A percentile compares a stretch with the other conserved stretches of the same genome.
These are phyloP conservation scores for Davidsoniella neocaledoniae DNA, from an alignment of 2,329 filamentous ascomycete genomes.

Conservation along the genomic window DNA sequence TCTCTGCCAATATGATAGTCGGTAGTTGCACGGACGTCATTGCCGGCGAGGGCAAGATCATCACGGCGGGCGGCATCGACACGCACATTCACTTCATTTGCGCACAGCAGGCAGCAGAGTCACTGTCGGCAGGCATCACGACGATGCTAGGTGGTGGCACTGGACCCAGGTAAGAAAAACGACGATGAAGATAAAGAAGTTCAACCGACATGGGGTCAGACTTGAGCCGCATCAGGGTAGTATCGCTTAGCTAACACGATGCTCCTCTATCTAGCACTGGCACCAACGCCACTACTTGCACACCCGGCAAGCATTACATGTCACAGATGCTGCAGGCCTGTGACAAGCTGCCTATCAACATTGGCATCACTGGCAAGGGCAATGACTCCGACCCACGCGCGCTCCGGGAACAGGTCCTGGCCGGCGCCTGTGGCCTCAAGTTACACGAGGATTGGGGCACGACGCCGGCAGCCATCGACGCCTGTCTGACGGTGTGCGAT, in stretches of 20 bases:
- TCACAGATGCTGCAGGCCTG: conserved; percentile 79
- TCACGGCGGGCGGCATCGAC: conserved; percentile 82
- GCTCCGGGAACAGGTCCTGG: conserved; percentile 62
- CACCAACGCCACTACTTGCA: conserved; percentile 85
- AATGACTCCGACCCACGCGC: conserved; percentile 60
- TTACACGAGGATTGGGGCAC: conserved; percentile 93
- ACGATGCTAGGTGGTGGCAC: conserved; percentile 84
- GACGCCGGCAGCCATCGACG: conserved; percentile 81
- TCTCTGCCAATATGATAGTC: conserved; percentile 61
- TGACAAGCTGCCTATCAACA: conserved; percentile 67
- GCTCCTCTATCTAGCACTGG: conserved; percentile 43
- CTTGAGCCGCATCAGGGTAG: too few relatives aligned
- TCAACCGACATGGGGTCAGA: too few relatives aligned
- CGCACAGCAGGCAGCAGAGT: conserved; percentile 75
- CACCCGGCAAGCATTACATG: conserved; percentile 68
- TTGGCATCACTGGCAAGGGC: conserved; percentile 85
- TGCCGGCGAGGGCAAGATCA: conserved; percentile 74
- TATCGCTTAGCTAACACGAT: conserved; percentile 14
- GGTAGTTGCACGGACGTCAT: conserved; percentile 85
- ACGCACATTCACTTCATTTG: conserved; percentile 91
- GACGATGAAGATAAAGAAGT: conserved; percentile 11
- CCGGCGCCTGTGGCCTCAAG: conserved; percentile 80
- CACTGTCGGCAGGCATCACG: conserved; percentile 72
- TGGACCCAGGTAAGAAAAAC: conserved; percentile 50
- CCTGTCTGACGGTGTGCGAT: conserved; percentile 72